phyloP scores from a whole-genome alignment of 352 stramenopile species.

The Phytophthora aleatoria region DNA sequence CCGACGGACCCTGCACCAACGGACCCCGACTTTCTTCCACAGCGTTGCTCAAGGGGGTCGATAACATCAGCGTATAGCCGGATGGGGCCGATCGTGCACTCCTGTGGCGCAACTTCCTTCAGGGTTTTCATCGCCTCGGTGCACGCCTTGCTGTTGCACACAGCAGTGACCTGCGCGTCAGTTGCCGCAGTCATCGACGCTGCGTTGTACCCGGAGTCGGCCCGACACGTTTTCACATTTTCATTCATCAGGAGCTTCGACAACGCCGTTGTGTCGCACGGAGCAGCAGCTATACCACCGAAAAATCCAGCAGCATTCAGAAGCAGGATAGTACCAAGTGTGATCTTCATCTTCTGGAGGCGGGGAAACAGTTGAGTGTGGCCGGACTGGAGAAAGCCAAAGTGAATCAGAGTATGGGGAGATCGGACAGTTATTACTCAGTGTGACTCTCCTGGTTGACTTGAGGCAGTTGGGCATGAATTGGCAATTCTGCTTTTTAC shows the following conservation, averaged over 20 bases:
- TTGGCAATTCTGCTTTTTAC: too few relatives aligned
- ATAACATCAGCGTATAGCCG: conserved; percentile 35
- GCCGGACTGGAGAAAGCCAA: conserved; percentile 17
- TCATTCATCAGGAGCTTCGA: conserved; percentile 29
- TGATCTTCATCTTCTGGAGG: conserved; percentile 24
- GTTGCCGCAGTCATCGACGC: conserved; percentile 31
- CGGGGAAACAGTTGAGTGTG: conserved; percentile 1
- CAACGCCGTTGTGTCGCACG: conserved; percentile 35
- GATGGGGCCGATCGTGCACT: conserved; percentile 36
- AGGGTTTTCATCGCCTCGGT: conserved; percentile 26
- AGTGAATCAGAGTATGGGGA: conserved; percentile 11
- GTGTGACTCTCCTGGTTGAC: not conserved
- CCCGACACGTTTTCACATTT: conserved; percentile 35
- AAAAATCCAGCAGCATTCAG: conserved; percentile 6
- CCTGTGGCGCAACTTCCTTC: conserved; percentile 31
- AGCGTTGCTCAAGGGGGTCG: conserved; percentile 25
- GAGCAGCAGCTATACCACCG: conserved; percentile 5
- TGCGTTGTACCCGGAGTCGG: conserved; percentile 40
- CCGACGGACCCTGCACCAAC: conserved; percentile 4
- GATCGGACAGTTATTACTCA: not conserved
- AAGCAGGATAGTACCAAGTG: conserved; percentile 5
- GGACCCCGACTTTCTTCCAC: conserved; percentile 17
- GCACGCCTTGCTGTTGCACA: conserved; percentile 45
- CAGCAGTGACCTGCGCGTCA: conserved; percentile 28
- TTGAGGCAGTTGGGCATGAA: conserved; percentile 20